Evolutionary conservation across 768 basidiomycete genomes (phyloP), one percentile per base, ranked within the genome.

Genomic region (Podaxis sp.): DNA sequence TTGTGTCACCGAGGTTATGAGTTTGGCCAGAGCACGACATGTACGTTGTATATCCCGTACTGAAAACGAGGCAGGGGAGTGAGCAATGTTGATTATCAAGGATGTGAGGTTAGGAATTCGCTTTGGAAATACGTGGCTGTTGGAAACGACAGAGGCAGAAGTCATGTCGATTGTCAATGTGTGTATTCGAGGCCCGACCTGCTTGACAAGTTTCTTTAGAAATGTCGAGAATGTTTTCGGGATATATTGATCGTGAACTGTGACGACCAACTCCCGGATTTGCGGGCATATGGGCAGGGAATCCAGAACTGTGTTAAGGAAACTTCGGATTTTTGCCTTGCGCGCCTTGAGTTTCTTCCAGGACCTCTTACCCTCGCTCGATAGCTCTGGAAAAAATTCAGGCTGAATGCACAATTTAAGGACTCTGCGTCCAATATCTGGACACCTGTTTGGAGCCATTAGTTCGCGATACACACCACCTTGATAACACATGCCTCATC

Each of bases 331-430:
- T 26, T 26, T 19, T 9, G 22, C n/a, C 5, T 51, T 26, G 19
- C 24, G 48, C 9, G 19, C 17, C 7, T n/a, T 28, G 1, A 17
- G 5, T 2, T 36, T 39, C 17, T 53, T 40, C 19, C 26, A 44
- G 12, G 51, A 15, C 6, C 52, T 38, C 24, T 9, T 15, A 30
- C 7, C 19, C 59, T 33, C 57, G 15, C 17, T 40, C 66, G 39
- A 68, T 59, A 69, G 58, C 19, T 52, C 64, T 11, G 72, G 68
- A 5, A 72, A 63, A 59, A 75, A 73, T 9, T 64, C 67, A 12
- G 74, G 74, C 4, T 69, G 63, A 30, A 73, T 65, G 36, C 69
- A 68, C 19, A 75, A 55, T 24, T 63, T 67, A n/a, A 61, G 65
- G 11, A 71, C 70, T 17, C 71, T 70, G 13, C 40, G 49, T 11